These are phyloP conservation scores for Apiotrichum siamense DNA, from an alignment of 1,284 basidiomycete genomes.

Conservation along the genomic window DNA sequence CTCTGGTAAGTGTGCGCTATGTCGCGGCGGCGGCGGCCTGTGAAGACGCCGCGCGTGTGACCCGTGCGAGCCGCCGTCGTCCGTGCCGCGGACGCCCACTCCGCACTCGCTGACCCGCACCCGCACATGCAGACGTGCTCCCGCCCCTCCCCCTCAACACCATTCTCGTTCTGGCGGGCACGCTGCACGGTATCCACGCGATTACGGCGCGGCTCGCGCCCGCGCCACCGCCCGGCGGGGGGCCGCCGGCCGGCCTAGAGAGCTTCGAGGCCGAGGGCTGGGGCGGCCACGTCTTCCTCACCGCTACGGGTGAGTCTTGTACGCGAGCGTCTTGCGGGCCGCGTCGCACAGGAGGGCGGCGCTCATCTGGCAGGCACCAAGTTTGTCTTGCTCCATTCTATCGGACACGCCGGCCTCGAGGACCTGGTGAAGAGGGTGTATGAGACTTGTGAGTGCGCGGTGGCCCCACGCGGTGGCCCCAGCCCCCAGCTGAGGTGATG, in stretches of 20 bases:
- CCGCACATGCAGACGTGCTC: conserved; percentile 68
- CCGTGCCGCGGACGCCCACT: no score
- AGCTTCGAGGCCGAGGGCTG: conserved; percentile 83
- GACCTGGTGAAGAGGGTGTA: conserved; percentile 72
- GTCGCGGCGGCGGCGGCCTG: not conserved
- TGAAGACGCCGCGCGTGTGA: no score
- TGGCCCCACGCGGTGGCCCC: no score
- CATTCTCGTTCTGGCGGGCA: conserved; percentile 92
- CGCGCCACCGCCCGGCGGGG: conserved; percentile 66
- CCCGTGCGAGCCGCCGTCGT: no score
- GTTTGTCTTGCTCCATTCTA: conserved; percentile 80
- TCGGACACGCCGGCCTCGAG: conserved; percentile 57
- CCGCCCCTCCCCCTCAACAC: conserved; percentile 89
- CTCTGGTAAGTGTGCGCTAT: conserved; percentile 56
- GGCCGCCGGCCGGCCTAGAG: conserved; percentile 76
- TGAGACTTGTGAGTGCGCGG: conserved; percentile 71
- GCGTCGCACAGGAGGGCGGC: no score
- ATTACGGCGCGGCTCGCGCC: conserved; percentile 91
- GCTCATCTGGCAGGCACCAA: conserved; percentile 69
- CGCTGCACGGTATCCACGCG: conserved; percentile 95
- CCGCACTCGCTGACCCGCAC: no score
- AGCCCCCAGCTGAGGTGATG: not conserved
- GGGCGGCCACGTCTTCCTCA: conserved; percentile 57
- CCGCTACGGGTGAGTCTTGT: conserved; percentile 85
- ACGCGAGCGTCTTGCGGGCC: no score